Evolutionary conservation across 192 early-diverging fungal species (phyloP).

Genomic region (Diversispora eburnea): DNA sequence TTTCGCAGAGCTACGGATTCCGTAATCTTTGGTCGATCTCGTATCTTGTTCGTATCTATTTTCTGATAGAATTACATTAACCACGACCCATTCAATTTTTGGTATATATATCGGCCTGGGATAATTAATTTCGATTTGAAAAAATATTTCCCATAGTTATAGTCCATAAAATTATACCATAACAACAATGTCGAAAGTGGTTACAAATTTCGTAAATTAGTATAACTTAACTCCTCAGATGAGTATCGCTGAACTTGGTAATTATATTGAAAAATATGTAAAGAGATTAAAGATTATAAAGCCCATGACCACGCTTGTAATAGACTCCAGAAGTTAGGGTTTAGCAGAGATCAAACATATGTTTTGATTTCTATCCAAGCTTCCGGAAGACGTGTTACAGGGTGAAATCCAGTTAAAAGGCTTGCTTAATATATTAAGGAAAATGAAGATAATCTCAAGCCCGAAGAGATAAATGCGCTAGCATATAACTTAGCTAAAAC

Average conservation of each 20-base stretch:
- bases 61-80: too few species aligned
- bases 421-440: constrained; percentile 5
- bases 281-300: background rate
- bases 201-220: constrained; percentile 9
- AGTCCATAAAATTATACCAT: background rate
- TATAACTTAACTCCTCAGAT: constrained; percentile 2
- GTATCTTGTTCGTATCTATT: too few species aligned
- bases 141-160: background rate
- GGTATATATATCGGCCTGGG: too few species aligned
- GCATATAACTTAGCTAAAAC: background rate
- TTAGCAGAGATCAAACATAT: constrained; percentile 13
- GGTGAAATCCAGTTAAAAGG: background rate
- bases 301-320: background rate
- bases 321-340: background rate
- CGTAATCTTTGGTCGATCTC: too few species aligned
- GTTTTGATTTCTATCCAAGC: constrained; percentile 5
- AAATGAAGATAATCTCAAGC: background rate
- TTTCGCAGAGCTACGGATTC: too few species aligned
- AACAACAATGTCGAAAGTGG: constrained; percentile 3
- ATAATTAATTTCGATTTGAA: too few species aligned
- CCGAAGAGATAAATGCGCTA: background rate
- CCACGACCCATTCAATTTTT: too few species aligned
- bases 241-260: background rate
- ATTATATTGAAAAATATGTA: background rate
- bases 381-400: constrained; percentile 4